Conservation (phyloP, 208 protist genomes). For the Crithidia brevicula region DNA sequence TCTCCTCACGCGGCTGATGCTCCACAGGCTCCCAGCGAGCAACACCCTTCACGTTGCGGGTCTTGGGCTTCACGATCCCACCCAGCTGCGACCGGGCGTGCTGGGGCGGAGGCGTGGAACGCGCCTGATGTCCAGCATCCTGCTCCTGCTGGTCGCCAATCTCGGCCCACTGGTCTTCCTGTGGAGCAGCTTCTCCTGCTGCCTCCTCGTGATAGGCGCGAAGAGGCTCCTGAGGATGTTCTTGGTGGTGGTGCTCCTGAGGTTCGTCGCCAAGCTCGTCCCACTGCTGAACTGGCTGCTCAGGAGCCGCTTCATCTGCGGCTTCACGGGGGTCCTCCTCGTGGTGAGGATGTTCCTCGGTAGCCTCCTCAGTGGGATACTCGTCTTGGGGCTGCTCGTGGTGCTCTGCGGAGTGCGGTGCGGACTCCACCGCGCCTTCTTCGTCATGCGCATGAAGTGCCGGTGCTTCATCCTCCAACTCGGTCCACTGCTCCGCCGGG, state of each 20-base stretch:
- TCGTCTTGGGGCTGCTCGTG: not conserved
- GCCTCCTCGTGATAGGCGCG: no score
- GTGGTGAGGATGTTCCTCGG: not conserved
- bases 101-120: conserved; percentile 12
- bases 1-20: conserved; percentile 49
- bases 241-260: no score
- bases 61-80: conserved; percentile 37
- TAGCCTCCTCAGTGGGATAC: not conserved
- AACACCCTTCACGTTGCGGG: conserved; percentile 37
- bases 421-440: no score
- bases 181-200: no score
- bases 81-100: not conserved
- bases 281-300: not conserved
- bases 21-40: conserved; percentile 66
- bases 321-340: not conserved
- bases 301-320: not conserved
- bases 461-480: not conserved
- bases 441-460: conserved; percentile 11
- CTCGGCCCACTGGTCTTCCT: not conserved
- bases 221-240: no score
- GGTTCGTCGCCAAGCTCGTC: not conserved
- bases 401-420: no score
- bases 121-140: not conserved
- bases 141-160: not conserved
- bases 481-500: not conserved